Base-by-base conservation (phyloP, 1,284 basidiomycete species). In the Ceratobasidium sp. region DNA sequence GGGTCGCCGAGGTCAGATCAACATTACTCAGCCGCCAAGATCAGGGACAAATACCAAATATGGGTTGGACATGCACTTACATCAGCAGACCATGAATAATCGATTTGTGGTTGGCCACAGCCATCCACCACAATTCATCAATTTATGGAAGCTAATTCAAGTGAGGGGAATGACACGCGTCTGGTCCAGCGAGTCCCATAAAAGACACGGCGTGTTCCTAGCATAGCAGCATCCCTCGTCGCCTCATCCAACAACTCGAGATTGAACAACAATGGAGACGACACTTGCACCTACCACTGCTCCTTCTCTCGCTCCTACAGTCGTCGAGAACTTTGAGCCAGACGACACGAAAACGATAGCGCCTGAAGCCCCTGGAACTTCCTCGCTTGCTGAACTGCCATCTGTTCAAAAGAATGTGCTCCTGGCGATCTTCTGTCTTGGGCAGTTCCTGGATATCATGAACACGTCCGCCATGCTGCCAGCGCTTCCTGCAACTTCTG, bases 401-500 rank as follows among this genome's bases (percentile, higher is more conserved):
- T 37, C 71, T 13, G 2, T 73, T 75, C 74, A 79, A 66, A 80
- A 82, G 80, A 75, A 80, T 74, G 56, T 82, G 19, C 76, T 86
- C 8, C 80, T 86, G n/a, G 64, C 80, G n/a, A 77, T 84, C 51
- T 85, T 85, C 77, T 86, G 85, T 71, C 79, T 83, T 24, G 84
- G 85, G 3, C 84, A 86, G 75, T 86, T 84, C 78, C 79, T 88
- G 76, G 85, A 84, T 46, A 78, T 85, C 14, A 84, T 86, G 82
- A 85, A 84, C 80, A 87, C 84, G 77, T 83, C 85, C 3, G 82
- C 84, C 1, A 80, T 87, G 64, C 84, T 85, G 76, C 82, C 85
- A 1, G 84, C 84, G 71, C 82, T 86, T 46, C 85, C 85, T 8
- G 77, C 78, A 27, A 78, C 81, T 27, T 78, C 79, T n/a, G 74